Base-by-base conservation (phyloP, 2,329 filamentous ascomycete species). In the Ceratocystis harringtonii region DNA sequence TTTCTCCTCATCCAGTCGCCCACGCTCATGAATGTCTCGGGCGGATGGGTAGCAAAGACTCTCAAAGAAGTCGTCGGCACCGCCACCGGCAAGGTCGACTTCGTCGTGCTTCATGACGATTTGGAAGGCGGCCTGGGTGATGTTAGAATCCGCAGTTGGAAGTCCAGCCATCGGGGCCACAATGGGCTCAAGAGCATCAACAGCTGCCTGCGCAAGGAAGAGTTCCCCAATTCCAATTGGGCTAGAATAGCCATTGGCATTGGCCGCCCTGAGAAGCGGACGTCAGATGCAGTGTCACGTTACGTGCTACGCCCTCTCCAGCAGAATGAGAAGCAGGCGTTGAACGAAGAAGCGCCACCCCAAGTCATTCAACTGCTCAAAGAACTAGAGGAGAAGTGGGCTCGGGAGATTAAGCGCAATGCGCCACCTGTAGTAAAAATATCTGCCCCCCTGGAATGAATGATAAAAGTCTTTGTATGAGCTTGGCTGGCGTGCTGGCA, bases 41-140 rank as follows among this genome's bases (percentile, higher is more conserved):
- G 94, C 0, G 78, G 80, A 0, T 88, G 86, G 67, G 81, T 96
- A 0, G 77, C 82, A 2, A 78, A 78, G 2, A 84, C 86, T 1
- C 91, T 87, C 79, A 79, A 79, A 50, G 77, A 82, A n/a, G 79
- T 81, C 66, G 69, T 84, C 67, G 75, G 72, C 28, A 19, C 69
- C 70, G 3, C 68, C 36, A 36, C 66, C 72, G 68, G 69, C 70
- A 63, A 70, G 15, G 72, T 77, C 15, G 77, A 76, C 22, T 75
- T 99, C 17, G 84, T 97, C 0, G 77, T 97, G 12, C 78, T 97
- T 22, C 91, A 97, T 73, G 92, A 97, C 73, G 92, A 97, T 73
- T 76, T 97, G 43, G 92, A 96, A 71, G 79, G 82, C 52, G 77
- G 81, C 2, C 72, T 91, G 1, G 91, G 91, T 0, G 79, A 80